Conservation (phyloP, 2,329 filamentous ascomycete species). For the Neopestalotiopsis sp. region DNA sequence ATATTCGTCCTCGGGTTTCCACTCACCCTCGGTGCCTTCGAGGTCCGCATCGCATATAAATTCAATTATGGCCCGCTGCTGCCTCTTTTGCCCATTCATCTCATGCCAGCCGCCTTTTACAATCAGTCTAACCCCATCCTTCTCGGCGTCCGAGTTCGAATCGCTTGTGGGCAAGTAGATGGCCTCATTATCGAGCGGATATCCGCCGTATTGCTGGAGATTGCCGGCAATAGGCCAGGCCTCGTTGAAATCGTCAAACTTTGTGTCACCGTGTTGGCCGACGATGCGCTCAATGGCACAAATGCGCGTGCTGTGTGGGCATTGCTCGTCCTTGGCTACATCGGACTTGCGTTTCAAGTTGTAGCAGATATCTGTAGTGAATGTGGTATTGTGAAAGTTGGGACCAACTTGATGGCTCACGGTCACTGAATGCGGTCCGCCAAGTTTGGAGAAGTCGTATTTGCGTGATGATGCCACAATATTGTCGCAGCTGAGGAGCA, state of each 20-base stretch:
- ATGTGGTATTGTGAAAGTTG: conserved; percentile 74
- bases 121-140: conserved; percentile 75
- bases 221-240: conserved; percentile 79
- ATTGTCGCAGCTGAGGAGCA: conserved; percentile 66
- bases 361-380: conserved; percentile 79
- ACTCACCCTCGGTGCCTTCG: conserved; percentile 77
- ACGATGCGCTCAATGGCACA: conserved; percentile 74
- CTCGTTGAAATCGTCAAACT: conserved; percentile 52
- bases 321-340: conserved; percentile 61
- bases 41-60: conserved; percentile 79
- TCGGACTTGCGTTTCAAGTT: conserved; percentile 68
- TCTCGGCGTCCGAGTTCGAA: conserved; percentile 67
- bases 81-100: conserved; percentile 58
- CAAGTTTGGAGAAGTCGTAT: conserved; percentile 69
- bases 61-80: conserved; percentile 81
- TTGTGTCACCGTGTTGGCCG: conserved; percentile 47
- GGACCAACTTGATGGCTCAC: conserved; percentile 59
- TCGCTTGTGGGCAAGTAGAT: conserved; percentile 70
- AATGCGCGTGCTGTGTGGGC: conserved; percentile 76
- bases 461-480: conserved; percentile 62
- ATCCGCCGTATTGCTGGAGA: conserved; percentile 63
- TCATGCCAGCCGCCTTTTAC: conserved; percentile 64
- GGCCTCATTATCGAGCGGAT: conserved; percentile 67
- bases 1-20: conserved; percentile 61
- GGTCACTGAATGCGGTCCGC: conserved; percentile 73